These are phyloP conservation scores for Rhazya stricta DNA, from an alignment of 257 asterid species.

Conservation along the genomic window DNA sequence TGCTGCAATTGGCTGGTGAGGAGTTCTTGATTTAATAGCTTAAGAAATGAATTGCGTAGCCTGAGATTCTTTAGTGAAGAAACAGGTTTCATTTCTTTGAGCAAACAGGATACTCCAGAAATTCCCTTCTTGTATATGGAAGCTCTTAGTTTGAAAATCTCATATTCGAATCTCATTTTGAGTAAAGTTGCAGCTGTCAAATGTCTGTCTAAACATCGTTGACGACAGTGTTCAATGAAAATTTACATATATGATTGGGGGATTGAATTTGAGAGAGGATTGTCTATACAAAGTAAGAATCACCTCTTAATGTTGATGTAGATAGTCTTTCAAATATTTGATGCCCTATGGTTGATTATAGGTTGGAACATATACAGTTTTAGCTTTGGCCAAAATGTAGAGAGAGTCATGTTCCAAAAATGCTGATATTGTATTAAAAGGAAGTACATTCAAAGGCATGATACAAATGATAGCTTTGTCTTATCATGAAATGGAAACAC, in stretches of 20 bases:
- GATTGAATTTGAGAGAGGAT: background rate
- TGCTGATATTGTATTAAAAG: background rate
- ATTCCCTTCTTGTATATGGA: background rate
- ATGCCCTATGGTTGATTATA: background rate
- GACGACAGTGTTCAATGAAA: background rate
- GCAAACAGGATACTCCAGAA: background rate
- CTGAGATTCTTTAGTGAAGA: background rate
- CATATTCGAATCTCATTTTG: no score
- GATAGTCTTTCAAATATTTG: background rate
- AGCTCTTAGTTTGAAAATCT: background rate
- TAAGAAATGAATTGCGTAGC: background rate
- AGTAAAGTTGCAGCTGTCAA: background rate
- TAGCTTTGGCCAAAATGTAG: background rate
- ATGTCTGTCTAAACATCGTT: background rate
- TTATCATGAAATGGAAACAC: background rate
- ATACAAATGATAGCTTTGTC: background rate
- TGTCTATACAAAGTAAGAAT: background rate
- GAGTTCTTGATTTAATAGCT: background rate
- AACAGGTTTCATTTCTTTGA: background rate
- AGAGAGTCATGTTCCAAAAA: background rate
- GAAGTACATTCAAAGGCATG: background rate
- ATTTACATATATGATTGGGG: background rate
- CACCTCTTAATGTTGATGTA: background rate
- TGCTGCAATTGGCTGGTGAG: background rate
- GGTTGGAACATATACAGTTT: background rate